Percentiles rank a stretch among this genome's conserved stretches.
Conservation (phyloP, 352 stramenopile species). For the Pythium aphanidermatum region DNA sequence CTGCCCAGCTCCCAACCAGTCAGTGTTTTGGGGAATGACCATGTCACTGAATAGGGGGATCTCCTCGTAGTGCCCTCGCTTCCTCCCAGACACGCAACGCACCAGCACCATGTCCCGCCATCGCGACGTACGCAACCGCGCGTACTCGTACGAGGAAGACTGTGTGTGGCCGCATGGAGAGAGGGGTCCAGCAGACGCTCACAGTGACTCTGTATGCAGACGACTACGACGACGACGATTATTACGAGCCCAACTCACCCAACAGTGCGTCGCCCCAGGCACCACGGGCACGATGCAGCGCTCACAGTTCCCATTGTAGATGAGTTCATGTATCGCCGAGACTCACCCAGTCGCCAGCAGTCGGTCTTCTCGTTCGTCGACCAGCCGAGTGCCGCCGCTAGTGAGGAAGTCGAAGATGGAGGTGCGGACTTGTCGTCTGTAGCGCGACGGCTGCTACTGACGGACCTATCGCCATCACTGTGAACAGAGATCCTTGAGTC, state of each 20-base stretch:
- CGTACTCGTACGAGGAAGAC: slow-evolving; percentile 87
- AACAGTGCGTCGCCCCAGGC: slow-evolving; percentile 31
- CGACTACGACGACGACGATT: slow-evolving; percentile 69
- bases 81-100: not conserved
- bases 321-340: slow-evolving; percentile 77
- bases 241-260: slow-evolving; percentile 55
- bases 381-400: slow-evolving; percentile 20
- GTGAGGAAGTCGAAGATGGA: slow-evolving; percentile 27
- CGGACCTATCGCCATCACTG: not conserved
- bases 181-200: not conserved
- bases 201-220: slow-evolving; percentile 20
- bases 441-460: not conserved
- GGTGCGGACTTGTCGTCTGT: slow-evolving; percentile 16
- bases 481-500: slow-evolving; percentile 41
- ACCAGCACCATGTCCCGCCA: slow-evolving; percentile 56
- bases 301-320: slow-evolving; percentile 26
- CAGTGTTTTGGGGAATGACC: not conserved
- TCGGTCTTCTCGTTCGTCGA: slow-evolving; percentile 82
- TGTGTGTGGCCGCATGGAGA: slow-evolving; percentile 21
- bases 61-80: slow-evolving; percentile 1
- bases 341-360: slow-evolving; percentile 68
- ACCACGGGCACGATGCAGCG: not conserved
- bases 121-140: slow-evolving; percentile 80
- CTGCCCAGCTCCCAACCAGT: not conserved
- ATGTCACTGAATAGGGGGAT: slow-evolving; percentile 1